A percentile compares a stretch with the other conserved stretches of the same genome.
Conservation (phyloP, 164 flowering plant genomes). For the Berberis thunbergii region DNA sequence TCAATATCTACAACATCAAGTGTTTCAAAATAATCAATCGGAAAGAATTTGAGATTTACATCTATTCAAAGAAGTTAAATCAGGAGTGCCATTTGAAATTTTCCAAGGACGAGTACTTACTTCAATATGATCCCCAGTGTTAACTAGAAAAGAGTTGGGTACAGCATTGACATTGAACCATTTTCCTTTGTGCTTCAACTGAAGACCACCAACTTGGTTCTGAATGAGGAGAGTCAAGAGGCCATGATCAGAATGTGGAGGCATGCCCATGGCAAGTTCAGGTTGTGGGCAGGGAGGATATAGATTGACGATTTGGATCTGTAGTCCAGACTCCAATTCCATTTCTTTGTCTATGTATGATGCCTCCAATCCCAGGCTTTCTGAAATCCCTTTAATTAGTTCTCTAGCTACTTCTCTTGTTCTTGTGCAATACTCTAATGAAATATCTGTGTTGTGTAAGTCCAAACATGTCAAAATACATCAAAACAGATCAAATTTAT, state of each 20-base stretch:
- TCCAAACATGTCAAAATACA: not conserved
- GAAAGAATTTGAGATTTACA: not conserved
- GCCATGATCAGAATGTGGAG: constrained; percentile 65
- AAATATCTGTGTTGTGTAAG: constrained; percentile 22
- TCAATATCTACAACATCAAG: constrained; percentile 33
- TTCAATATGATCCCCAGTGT: constrained; percentile 56
- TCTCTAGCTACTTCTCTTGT: constrained; percentile 22
- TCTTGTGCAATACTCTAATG: constrained; percentile 27
- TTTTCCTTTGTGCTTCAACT: constrained; percentile 41
- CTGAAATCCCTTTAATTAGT: constrained; percentile 37
- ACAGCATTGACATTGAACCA: constrained; percentile 49
- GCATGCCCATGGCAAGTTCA: constrained; percentile 51
- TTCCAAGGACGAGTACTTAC: constrained; percentile 7
- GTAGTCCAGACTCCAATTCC: constrained; percentile 24
- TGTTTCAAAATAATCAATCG: not conserved
- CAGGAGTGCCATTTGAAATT: not conserved
- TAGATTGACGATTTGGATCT: constrained; percentile 30
- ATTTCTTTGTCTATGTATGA: constrained; percentile 23
- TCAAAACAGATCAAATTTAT: no score
- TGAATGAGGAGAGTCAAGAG: constrained; percentile 50
- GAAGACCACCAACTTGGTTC: constrained; percentile 51
- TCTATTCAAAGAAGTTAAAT: not conserved
- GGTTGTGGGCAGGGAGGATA: constrained; percentile 74
- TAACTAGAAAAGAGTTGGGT: constrained; percentile 52
- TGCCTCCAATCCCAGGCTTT: constrained; percentile 44